A percentile compares a stretch with the other conserved stretches of the same genome.
Conservation (phyloP, 1,284 basidiomycete genomes). For the Ustilago hordei region DNA sequence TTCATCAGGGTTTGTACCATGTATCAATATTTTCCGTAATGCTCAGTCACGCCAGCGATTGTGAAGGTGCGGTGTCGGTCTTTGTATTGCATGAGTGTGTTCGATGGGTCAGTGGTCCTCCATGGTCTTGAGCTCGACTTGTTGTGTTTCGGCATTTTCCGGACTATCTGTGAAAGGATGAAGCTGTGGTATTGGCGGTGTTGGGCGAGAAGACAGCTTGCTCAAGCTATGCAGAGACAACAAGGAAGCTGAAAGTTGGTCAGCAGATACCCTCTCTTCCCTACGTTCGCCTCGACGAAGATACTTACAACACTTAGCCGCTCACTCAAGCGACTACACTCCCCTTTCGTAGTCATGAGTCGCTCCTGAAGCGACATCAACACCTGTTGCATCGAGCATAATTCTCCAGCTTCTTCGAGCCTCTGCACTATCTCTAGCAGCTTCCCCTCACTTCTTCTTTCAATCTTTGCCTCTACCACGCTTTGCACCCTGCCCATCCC, state of each 20-base stretch:
- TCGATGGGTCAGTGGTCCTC: too few relatives aligned
- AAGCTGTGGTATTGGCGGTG: constrained; percentile 10
- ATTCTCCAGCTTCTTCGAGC: constrained; percentile 25
- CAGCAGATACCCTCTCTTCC: not conserved
- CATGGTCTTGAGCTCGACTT: not conserved
- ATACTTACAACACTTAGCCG: constrained; percentile 27
- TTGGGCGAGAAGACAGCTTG: constrained; percentile 20
- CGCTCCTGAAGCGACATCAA: constrained; percentile 19
- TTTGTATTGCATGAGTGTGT: constrained; percentile 9
- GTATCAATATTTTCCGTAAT: constrained; percentile 9
- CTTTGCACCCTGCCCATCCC: not conserved
- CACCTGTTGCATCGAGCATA: constrained; percentile 27
- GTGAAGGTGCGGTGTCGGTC: not conserved
- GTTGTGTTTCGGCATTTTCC: not conserved
- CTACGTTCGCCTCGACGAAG: not conserved
- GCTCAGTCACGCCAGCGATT: not conserved
- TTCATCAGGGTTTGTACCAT: not conserved
- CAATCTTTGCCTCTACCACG: not conserved
- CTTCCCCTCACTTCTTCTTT: not conserved
- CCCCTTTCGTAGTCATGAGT: constrained; percentile 13
- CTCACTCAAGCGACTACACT: constrained; percentile 12
- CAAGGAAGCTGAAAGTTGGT: not conserved
- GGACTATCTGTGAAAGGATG: not conserved
- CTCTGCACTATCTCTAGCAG: constrained; percentile 10
- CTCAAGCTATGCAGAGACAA: constrained; percentile 20